These are phyloP conservation scores for Pilasporangium apinafurcum DNA, from an alignment of 352 stramenopile species.

Conservation along the genomic window DNA sequence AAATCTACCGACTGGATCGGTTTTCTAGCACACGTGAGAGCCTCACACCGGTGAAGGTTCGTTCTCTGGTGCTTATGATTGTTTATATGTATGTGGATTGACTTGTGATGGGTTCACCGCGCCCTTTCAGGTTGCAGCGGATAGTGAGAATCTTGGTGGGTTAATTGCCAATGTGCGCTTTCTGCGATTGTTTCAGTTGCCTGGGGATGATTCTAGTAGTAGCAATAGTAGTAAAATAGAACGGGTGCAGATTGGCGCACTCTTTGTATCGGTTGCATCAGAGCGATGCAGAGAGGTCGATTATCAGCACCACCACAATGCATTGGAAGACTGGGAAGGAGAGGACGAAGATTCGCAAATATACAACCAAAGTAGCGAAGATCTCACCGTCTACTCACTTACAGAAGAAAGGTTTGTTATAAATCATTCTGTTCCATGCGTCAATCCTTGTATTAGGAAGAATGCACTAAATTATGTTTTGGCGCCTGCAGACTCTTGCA, in stretches of 20 bases:
- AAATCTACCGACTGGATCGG: slow-evolving; percentile 52
- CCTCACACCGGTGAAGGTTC: slow-evolving; percentile 38
- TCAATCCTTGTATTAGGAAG: neutral
- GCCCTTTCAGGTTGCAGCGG: slow-evolving; percentile 30
- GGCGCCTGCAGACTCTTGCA: slow-evolving; percentile 31
- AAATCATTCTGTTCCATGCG: neutral
- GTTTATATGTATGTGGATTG: neutral
- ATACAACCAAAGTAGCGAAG: slow-evolving; percentile 28
- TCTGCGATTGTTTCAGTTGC: slow-evolving; percentile 48
- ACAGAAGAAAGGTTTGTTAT: slow-evolving; percentile 32
- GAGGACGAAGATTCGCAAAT: slow-evolving; percentile 30
- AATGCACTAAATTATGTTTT: neutral
- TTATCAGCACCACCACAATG: slow-evolving; percentile 11
- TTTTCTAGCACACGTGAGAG: slow-evolving; percentile 29
- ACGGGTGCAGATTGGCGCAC: slow-evolving; percentile 15
- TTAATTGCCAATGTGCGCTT: slow-evolving; percentile 44
- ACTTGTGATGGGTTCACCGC: slow-evolving; percentile 1
- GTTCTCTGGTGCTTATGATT: neutral
- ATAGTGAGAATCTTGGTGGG: slow-evolving; percentile 31
- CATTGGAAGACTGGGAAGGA: slow-evolving; percentile 22
- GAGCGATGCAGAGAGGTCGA: slow-evolving; percentile 32
- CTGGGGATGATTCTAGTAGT: neutral
- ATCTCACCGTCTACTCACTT: slow-evolving; percentile 45
- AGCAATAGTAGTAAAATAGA: neutral
- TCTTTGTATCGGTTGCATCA: slow-evolving; percentile 62